Conservation (phyloP, 2,329 filamentous ascomycete species). For the Ramularia collo-cygni region DNA sequence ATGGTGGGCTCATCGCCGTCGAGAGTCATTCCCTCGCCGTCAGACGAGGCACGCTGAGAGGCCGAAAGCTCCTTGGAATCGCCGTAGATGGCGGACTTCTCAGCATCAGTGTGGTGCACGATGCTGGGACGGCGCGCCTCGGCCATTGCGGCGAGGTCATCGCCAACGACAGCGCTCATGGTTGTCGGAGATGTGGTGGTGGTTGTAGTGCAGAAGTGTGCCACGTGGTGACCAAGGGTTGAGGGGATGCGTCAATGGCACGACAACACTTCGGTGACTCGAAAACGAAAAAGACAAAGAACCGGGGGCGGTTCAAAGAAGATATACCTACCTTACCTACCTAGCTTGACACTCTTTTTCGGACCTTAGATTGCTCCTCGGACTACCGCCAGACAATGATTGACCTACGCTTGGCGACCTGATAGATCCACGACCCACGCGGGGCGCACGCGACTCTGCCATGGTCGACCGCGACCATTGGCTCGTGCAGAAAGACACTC, state of each 20-base stretch:
- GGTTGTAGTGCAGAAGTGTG: not conserved
- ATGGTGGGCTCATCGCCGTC: slow-evolving; percentile 35
- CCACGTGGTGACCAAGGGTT: slow-evolving; percentile 1
- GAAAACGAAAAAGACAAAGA: not conserved
- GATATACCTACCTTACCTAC: not conserved
- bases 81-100: slow-evolving; percentile 13
- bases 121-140: slow-evolving; percentile 20
- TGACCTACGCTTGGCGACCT: not conserved
- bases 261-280: not conserved
- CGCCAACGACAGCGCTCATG: slow-evolving; percentile 15
- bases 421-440: not conserved
- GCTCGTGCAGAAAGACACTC: not conserved
- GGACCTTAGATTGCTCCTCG: not conserved
- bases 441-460: not conserved
- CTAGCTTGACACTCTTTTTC: not conserved
- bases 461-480: slow-evolving; percentile 6
- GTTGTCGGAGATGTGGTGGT: not conserved
- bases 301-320: not conserved
- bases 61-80: slow-evolving; percentile 10
- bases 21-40: slow-evolving; percentile 7
- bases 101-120: slow-evolving; percentile 1
- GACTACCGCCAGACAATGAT: not conserved
- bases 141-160: slow-evolving; percentile 19
- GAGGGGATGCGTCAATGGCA: not conserved
- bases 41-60: slow-evolving; percentile 4